These are phyloP conservation scores for Candida peoriensis DNA, from an alignment of 805 yeast genomes.

Conservation along the genomic window DNA sequence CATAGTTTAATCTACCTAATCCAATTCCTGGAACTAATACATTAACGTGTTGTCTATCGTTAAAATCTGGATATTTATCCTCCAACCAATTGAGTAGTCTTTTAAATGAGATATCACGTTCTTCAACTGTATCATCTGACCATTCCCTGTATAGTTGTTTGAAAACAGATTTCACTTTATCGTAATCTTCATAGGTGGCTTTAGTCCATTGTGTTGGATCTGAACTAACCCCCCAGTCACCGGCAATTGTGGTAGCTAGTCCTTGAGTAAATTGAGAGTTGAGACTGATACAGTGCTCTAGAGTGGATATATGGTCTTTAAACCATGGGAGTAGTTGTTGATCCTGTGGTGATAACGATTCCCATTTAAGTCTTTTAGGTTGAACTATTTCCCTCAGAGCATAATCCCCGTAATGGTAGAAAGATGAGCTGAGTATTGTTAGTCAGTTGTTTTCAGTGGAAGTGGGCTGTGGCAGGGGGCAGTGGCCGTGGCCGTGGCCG, in stretches of 20 bases:
- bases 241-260: slow-evolving; percentile 39
- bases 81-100: slow-evolving; percentile 28
- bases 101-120: slow-evolving; percentile 37
- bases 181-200: slow-evolving; percentile 40
- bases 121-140: slow-evolving; percentile 46
- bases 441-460: neutral
- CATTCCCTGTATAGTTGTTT: slow-evolving; percentile 60
- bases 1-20: slow-evolving; percentile 53
- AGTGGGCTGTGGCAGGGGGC: too few relatives aligned
- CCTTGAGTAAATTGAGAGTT: slow-evolving; percentile 40
- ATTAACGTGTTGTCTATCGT: slow-evolving; percentile 32
- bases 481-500: neutral
- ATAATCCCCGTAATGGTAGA: slow-evolving; percentile 28
- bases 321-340: slow-evolving; percentile 46
- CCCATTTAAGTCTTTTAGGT: slow-evolving; percentile 30
- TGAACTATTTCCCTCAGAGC: slow-evolving; percentile 27
- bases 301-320: slow-evolving; percentile 32
- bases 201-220: slow-evolving; percentile 37
- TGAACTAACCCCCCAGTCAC: slow-evolving; percentile 43
- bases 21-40: slow-evolving; percentile 64
- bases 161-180: slow-evolving; percentile 52
- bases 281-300: slow-evolving; percentile 37
- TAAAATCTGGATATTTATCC: slow-evolving; percentile 34
- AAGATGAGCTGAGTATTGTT: slow-evolving; percentile 18
- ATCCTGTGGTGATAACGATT: slow-evolving; percentile 36